Base-by-base conservation (phyloP, 805 yeast genomes). In the Pichia heedii region DNA sequence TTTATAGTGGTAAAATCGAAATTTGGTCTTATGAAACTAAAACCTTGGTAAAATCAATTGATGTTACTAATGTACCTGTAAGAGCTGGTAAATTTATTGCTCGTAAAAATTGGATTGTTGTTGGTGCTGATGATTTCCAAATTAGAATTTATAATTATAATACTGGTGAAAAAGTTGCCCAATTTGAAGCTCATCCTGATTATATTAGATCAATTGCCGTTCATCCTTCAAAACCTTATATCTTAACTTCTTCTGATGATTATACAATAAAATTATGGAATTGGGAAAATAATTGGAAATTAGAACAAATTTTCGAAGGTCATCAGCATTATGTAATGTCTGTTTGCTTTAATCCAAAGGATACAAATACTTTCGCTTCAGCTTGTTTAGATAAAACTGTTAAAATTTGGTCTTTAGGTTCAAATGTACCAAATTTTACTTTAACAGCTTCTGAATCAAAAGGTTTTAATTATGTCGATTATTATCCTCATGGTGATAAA, bases 131-230 rank as follows among this genome's bases (percentile, higher is more conserved):
- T 62, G 99, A 93, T 66, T 90, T 85, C 74, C 90, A 84, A 60
- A 70, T 93, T 46, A 79, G 98, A 58, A 94, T 93, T 26, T 93
- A 78, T 72, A 93, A 93, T 66, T 88, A 86, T 70, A 87, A 87
- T 66, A 93, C 98, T 18, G 89, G 95, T 45, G 98, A 93, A 66
- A 88, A 87, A 62, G 77, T 93, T 50, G 75, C 86, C 33, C 97
- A 89, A 66, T 93, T 90, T 59, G 98, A 93, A 68, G 97, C 97
- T 10, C 98, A 93, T 61, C 96, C 96, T 9, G 98, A 93, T 65
- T 93, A 93, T 65, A 84, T 93, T 58, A 81, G 98, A 62, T 79
- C 85, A 44, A 77, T 93, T 51, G 93, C 95, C 11, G 95, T 90
- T 35, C 98, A 93, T 66, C 97, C 97, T 36, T 73, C 90, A 16